Evolutionary conservation across 345 rosid species (phyloP).

Genomic region (Barbarea vulgaris): DNA sequence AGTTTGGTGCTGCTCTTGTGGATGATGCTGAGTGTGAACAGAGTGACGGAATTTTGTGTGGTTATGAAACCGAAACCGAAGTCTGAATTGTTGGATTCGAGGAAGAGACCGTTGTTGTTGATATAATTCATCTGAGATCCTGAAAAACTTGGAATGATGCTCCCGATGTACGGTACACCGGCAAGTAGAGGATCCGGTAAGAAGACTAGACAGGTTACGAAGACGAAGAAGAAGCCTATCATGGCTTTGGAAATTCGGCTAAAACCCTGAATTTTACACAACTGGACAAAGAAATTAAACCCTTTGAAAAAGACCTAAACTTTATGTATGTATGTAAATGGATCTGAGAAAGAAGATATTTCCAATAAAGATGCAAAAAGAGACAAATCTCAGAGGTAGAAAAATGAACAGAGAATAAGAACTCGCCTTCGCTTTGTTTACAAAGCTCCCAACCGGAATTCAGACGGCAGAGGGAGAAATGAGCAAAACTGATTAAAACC

Average conservation of each 20-base stretch:
- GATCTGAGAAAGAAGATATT: constrained; percentile 22
- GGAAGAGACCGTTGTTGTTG: constrained; percentile 64
- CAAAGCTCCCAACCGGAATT: constrained; percentile 21
- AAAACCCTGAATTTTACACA: constrained; percentile 25
- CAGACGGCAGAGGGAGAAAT: neutral
- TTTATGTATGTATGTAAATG: constrained; percentile 33
- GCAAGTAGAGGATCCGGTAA: constrained; percentile 46
- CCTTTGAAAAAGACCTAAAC: constrained; percentile 9
- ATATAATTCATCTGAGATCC: constrained; percentile 82
- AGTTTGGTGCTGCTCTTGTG: constrained; percentile 43
- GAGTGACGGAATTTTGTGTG: constrained; percentile 46
- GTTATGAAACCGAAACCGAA: constrained; percentile 68
- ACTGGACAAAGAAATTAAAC: neutral
- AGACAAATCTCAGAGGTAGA: constrained; percentile 38
- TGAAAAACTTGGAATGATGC: constrained; percentile 49
- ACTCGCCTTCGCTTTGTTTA: constrained; percentile 20
- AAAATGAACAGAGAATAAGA: constrained; percentile 13
- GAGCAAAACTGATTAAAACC: neutral
- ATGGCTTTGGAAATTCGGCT: constrained; percentile 34
- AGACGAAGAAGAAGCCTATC: constrained; percentile 42
- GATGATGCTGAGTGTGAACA: constrained; percentile 55
- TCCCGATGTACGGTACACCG: constrained; percentile 42
- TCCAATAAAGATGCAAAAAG: constrained; percentile 24
- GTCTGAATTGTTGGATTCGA: constrained; percentile 57
- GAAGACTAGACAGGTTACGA: constrained; percentile 35